Conservation (phyloP, 192 early-diverging fungal genomes). For the Coemansia sp. region DNA sequence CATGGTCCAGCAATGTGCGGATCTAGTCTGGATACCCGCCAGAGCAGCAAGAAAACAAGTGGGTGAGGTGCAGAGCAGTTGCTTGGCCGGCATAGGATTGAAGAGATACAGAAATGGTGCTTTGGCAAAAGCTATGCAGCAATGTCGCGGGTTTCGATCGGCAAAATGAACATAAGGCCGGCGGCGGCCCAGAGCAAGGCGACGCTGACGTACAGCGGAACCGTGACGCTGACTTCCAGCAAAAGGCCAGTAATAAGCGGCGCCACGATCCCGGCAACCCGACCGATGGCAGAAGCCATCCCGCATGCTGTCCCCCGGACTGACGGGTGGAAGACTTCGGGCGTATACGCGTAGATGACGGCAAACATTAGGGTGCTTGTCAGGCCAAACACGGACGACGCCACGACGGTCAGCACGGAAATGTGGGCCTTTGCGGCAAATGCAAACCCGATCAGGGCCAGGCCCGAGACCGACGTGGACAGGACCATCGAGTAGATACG, state of each 20-base stretch:
- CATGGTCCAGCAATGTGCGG: too few species aligned
- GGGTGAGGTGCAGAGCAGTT: too few species aligned
- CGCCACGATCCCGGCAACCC: constrained; percentile 67
- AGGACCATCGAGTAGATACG: constrained; percentile 74
- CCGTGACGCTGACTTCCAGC: constrained; percentile 49
- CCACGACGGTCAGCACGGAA: constrained; percentile 50
- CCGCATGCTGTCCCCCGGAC: constrained; percentile 76
- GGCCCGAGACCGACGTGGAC: constrained; percentile 64
- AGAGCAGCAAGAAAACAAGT: too few species aligned
- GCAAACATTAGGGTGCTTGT: constrained; percentile 74
- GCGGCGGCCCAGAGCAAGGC: constrained; percentile 52
- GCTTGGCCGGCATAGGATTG: too few species aligned
- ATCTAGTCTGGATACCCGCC: too few species aligned
- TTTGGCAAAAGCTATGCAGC: constrained; percentile 1
- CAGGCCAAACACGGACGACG: constrained; percentile 58
- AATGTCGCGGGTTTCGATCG: constrained; percentile 53
- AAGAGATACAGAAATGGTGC: too few species aligned
- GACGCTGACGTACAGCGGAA: constrained; percentile 65
- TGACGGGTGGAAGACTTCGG: constrained; percentile 74
- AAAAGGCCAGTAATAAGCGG: constrained; percentile 68
- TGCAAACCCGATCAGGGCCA: constrained; percentile 65
- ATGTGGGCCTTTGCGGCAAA: constrained; percentile 46
- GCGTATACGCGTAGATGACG: constrained; percentile 81
- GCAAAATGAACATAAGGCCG: constrained; percentile 61
- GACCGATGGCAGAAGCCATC: constrained; percentile 66